A percentile compares a stretch with the other conserved stretches of the same genome.
phyloP scores from a whole-genome alignment of 2,329 filamentous ascomycete species.

The Helotiales sp. region DNA sequence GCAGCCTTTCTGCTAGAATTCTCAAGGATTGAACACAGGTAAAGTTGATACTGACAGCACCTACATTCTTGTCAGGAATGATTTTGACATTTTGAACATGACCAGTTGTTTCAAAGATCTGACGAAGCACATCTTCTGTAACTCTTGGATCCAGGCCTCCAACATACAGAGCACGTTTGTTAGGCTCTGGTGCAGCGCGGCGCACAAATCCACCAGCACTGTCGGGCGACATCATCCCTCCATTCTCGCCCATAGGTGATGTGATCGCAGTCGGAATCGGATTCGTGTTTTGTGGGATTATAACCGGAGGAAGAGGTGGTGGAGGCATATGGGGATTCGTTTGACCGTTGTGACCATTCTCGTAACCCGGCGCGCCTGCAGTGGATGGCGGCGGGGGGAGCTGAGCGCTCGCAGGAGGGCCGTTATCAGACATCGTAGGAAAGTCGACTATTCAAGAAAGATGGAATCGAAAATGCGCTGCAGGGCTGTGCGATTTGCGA shows the following conservation, averaged over 20 bases:
- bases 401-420: constrained; percentile 61
- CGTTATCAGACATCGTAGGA: constrained; percentile 74
- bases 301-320: constrained; percentile 77
- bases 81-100: constrained; percentile 99
- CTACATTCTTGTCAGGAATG: constrained; percentile 98
- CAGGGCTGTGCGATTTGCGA: constrained; percentile 25
- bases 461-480: constrained; percentile 17
- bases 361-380: constrained; percentile 74
- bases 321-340: constrained; percentile 81
- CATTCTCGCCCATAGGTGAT: constrained; percentile 73
- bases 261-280: constrained; percentile 91
- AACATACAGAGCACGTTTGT: constrained; percentile 96
- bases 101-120: constrained; percentile 98
- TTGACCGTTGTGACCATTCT: constrained; percentile 72
- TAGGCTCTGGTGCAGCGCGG: constrained; percentile 93
- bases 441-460: constrained; percentile 22
- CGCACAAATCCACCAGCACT: constrained; percentile 79
- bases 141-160: constrained; percentile 93
- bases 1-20: constrained; percentile 19
- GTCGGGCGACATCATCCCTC: constrained; percentile 78
- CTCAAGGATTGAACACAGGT: constrained; percentile 26
- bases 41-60: constrained; percentile 47
- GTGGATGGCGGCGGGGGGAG: constrained; percentile 70
- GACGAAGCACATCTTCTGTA: constrained; percentile 92
- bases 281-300: constrained; percentile 95